Evolutionary conservation across 176 grass and related monocot genomes (phyloP).

Genomic region (Aegilops sharonensis): DNA sequence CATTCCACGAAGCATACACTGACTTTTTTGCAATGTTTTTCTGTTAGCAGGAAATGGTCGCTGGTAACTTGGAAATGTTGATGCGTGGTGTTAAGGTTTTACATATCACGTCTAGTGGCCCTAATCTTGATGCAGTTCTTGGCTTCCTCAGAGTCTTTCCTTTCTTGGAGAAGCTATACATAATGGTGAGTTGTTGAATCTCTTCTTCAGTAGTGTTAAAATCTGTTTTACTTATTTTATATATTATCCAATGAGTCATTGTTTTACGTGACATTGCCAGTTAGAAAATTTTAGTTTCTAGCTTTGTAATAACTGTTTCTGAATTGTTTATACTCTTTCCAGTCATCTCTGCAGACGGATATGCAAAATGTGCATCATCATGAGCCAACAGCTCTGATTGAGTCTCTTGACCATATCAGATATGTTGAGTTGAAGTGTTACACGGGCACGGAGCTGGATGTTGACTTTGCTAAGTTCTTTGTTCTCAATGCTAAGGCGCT

Average conservation of each 20-base stretch:
- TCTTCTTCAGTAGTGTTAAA: background rate
- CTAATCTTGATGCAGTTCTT: background rate
- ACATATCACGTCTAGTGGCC: background rate
- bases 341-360: background rate
- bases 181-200: background rate
- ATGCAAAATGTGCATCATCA: background rate
- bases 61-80: background rate
- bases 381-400: background rate
- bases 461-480: slow-evolving; percentile 27
- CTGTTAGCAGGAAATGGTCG: background rate
- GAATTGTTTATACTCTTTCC: background rate
- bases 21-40: background rate
- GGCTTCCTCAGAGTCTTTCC: background rate
- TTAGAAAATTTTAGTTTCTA: background rate
- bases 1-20: background rate
- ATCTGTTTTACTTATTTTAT: background rate
- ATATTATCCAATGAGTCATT: background rate
- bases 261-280: background rate
- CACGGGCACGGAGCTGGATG: background rate
- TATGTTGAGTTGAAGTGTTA: slow-evolving; percentile 15
- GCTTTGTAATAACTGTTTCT: background rate
- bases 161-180: slow-evolving; percentile 1
- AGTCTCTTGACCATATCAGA: slow-evolving; percentile 10
- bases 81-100: background rate
- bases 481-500: slow-evolving; percentile 22